Evolutionary conservation across 2,329 filamentous ascomycete species (phyloP), one percentile per base, ranked within the genome.

Genomic region (Alternaria conjuncta): DNA sequence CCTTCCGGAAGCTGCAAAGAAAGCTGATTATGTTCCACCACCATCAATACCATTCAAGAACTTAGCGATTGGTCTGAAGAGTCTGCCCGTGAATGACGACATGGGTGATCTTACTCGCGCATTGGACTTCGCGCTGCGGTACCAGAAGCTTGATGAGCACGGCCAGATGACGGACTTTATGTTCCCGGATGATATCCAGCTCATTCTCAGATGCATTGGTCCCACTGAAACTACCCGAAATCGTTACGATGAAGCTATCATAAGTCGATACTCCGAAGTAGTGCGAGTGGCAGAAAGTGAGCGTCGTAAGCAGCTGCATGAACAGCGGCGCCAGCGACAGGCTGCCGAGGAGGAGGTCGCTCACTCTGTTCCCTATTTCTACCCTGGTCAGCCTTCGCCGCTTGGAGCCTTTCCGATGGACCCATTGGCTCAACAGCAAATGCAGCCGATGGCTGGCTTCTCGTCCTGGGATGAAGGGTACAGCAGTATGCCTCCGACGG

Each of bases 101-200:
- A 67, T 71, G 11, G 69, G 70, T 2, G 73, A 78, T 28, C 61
- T 78, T 4, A 78, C 73, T 0, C 68, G 67, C 6, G 70, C 68
- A n/a, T 51, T 78, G 3, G 18, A 66, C 2, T 74, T 68, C 46
- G 63, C 68, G 5, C 25, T 72, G 25, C 30, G 50, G 3, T 53
- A 67, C 26, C 36, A 54, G 3, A 61, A 72, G 43, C 2, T 30
- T 3, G 43, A 51, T 23, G 32, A 41, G 13, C 6, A 56, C 25
- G 60, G 55, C 5, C 20, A 57, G 18, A 3, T 7, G 4, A 21
- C 23, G 6, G 64, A 69, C 4, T 68, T 59, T 45, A 47, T 68
- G 55, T 73, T 72, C 41, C 71, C 70, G 10, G 69, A 73, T 7
- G 71, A 71, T 23, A 50, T 73, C 6, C 64, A 69, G 5, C 21